These are phyloP conservation scores for Cyberlindnera mycetangii DNA, from an alignment of 805 yeast species.

Conservation along the genomic window DNA sequence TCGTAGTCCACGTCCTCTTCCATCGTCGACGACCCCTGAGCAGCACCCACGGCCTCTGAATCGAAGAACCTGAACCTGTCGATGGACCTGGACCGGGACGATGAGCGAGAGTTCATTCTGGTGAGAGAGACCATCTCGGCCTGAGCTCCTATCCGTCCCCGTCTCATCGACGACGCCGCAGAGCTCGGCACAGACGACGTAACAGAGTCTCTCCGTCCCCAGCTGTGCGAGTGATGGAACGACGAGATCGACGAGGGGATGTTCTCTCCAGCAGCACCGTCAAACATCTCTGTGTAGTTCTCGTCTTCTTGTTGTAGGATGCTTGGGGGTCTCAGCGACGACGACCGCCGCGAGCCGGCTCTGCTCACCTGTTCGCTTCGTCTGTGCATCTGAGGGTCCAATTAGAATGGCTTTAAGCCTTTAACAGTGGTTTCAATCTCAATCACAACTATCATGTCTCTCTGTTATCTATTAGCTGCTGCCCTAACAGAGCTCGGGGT, in stretches of 20 bases:
- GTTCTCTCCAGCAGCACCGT: slow-evolving; percentile 74
- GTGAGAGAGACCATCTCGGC: slow-evolving; percentile 20
- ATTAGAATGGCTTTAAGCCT: background rate
- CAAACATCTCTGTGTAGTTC: slow-evolving; percentile 66
- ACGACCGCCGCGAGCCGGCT: slow-evolving; percentile 14
- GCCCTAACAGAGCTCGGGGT: background rate
- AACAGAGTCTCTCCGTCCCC: slow-evolving; percentile 6
- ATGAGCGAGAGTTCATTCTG: slow-evolving; percentile 30
- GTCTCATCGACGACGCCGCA: slow-evolving; percentile 28
- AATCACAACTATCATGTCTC: background rate
- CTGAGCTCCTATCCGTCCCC: slow-evolving; percentile 20
- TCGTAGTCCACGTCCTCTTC: slow-evolving; percentile 68
- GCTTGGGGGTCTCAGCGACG: slow-evolving; percentile 24
- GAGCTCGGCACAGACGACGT: slow-evolving; percentile 22
- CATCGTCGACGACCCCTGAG: slow-evolving; percentile 83
- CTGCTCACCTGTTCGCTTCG: background rate
- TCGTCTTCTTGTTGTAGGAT: slow-evolving; percentile 29
- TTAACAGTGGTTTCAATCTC: too few species aligned
- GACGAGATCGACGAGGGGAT: slow-evolving; percentile 77
- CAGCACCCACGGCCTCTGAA: slow-evolving; percentile 75
- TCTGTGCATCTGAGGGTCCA: background rate
- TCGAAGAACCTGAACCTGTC: slow-evolving; percentile 76
- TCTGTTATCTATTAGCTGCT: background rate
- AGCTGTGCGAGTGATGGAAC: slow-evolving; percentile 65
- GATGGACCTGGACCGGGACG: slow-evolving; percentile 34